A percentile compares a stretch with the other conserved stretches of the same genome.
phyloP scores from a whole-genome alignment of 805 yeast species.

The Scheffersomyces stipitis region DNA sequence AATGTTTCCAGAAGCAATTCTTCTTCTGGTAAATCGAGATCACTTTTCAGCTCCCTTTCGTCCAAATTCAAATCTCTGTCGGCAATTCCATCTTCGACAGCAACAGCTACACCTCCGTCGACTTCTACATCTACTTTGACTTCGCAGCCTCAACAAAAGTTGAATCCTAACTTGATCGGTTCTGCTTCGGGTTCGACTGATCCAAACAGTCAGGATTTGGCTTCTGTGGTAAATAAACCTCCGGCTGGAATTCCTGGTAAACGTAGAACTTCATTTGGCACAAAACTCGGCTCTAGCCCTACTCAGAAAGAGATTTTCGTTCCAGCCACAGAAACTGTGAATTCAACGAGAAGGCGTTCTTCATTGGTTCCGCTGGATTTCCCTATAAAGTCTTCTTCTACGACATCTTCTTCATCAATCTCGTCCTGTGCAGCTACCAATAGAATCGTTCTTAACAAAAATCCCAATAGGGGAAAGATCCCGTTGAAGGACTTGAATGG shows the following conservation, averaged over 20 bases:
- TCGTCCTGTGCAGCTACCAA: not conserved
- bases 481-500: constrained; percentile 34
- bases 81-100: not conserved
- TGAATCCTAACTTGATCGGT: constrained; percentile 13
- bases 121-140: not conserved
- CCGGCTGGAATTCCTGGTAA: constrained; percentile 18
- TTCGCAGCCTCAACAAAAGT: constrained; percentile 8
- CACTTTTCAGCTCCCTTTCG: constrained; percentile 39
- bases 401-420: not conserved
- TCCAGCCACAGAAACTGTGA: too few relatives aligned
- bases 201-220: constrained; percentile 18
- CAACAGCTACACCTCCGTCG: constrained; percentile 3
- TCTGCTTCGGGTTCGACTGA: constrained; percentile 3
- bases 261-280: constrained; percentile 8
- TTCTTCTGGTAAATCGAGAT: constrained; percentile 20
- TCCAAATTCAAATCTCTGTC: constrained; percentile 35
- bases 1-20: constrained; percentile 14
- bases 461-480: constrained; percentile 37
- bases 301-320: not conserved
- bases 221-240: constrained; percentile 22
- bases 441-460: constrained; percentile 45
- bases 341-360: constrained; percentile 12
- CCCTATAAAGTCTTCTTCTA: constrained; percentile 1
- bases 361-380: constrained; percentile 3
- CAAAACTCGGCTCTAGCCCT: constrained; percentile 9